phyloP scores from a whole-genome alignment of 1,284 basidiomycete genomes.

The Melampsora americana region DNA sequence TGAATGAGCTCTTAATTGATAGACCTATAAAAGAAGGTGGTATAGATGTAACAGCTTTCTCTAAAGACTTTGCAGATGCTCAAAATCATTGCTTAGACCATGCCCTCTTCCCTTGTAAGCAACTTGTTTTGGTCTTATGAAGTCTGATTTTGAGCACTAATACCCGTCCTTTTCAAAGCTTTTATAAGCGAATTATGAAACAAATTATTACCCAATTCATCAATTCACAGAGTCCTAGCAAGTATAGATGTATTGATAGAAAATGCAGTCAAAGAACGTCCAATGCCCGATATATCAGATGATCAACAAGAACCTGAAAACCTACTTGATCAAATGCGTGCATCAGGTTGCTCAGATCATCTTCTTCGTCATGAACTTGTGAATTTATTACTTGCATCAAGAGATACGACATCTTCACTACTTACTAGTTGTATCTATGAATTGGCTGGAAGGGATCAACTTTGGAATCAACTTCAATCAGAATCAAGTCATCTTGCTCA shows the following conservation, averaged over 20 bases:
- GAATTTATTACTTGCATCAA: constrained; percentile 68
- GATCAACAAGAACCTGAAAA: constrained; percentile 13
- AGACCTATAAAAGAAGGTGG: neutral
- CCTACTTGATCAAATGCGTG: constrained; percentile 29
- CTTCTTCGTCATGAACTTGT: constrained; percentile 68
- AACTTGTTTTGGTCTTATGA: too few relatives aligned
- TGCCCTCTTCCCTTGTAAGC: neutral
- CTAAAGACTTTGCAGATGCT: constrained; percentile 26
- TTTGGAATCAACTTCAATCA: constrained; percentile 63
- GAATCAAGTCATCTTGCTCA: constrained; percentile 59
- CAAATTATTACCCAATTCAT: neutral
- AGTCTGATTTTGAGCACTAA: too few relatives aligned
- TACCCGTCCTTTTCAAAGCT: too few relatives aligned
- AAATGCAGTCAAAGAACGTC: neutral
- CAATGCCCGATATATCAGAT: neutral
- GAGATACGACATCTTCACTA: constrained; percentile 65
- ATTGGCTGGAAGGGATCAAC: constrained; percentile 60
- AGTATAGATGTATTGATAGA: constrained; percentile 19
- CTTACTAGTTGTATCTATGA: constrained; percentile 67
- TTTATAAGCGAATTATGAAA: neutral
- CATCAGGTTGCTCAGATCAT: constrained; percentile 35
- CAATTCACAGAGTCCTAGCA: constrained; percentile 19
- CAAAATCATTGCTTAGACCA: neutral
- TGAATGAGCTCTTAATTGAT: constrained; percentile 30
- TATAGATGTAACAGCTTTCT: constrained; percentile 17